Percentiles rank a stretch among this genome's conserved stretches.
phyloP scores from a whole-genome alignment of 257 asterid species.

The Linaria vulgaris region DNA sequence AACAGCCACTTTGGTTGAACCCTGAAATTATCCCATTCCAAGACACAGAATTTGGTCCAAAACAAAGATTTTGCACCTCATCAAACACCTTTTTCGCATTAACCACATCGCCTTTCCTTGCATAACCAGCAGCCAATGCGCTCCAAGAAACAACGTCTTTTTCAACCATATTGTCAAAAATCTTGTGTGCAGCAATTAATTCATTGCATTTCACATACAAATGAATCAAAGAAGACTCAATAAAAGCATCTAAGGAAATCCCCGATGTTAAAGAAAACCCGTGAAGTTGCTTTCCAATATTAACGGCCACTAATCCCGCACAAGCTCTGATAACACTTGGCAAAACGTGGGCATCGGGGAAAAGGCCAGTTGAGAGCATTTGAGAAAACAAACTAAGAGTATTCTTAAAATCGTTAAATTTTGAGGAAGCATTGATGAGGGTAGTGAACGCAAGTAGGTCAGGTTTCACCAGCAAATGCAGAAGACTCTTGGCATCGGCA shows the following conservation, averaged over 20 bases:
- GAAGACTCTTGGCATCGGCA: constrained; percentile 45
- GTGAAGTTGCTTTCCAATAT: constrained; percentile 70
- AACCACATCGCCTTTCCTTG: constrained; percentile 62
- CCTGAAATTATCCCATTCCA: constrained; percentile 97
- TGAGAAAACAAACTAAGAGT: constrained; percentile 47
- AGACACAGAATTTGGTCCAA: constrained; percentile 66
- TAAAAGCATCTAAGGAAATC: constrained; percentile 55
- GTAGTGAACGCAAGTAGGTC: constrained; percentile 52
- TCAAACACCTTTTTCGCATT: constrained; percentile 51
- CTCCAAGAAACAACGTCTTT: constrained; percentile 75
- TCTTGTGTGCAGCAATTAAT: constrained; percentile 47
- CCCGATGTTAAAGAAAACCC: constrained; percentile 66
- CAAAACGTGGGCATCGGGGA: constrained; percentile 66
- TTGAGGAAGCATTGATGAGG: constrained; percentile 64
- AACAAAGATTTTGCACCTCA: constrained; percentile 41
- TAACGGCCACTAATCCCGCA: constrained; percentile 45
- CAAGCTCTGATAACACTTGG: constrained; percentile 76
- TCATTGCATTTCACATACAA: constrained; percentile 62
- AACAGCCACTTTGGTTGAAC: constrained; percentile 77
- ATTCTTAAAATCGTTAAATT: constrained; percentile 37
- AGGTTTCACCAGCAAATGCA: constrained; percentile 36
- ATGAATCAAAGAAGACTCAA: constrained; percentile 67
- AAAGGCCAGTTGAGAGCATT: constrained; percentile 36
- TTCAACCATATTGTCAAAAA: constrained; percentile 51
- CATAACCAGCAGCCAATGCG: constrained; percentile 77